A percentile compares a stretch with the other conserved stretches of the same genome.
Conservation (phyloP, 1,139 yeast species). For the Saccharomyces hybrid region DNA sequence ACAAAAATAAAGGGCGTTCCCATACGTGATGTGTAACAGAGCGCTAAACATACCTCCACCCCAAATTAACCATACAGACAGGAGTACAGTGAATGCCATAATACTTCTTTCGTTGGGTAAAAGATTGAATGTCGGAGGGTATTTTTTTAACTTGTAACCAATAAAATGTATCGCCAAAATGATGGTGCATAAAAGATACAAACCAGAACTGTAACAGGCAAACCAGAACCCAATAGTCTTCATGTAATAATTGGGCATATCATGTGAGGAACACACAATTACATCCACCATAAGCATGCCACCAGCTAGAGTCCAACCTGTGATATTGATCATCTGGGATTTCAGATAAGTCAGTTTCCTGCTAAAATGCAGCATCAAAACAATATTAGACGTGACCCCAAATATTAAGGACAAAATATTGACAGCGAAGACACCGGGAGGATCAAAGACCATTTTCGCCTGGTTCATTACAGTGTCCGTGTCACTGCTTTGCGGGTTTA, state of each 20-base stretch:
- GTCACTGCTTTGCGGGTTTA: conserved; percentile 24
- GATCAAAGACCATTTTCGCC: conserved; percentile 30
- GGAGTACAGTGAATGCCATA: conserved; percentile 59
- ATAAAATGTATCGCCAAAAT: conserved; percentile 49
- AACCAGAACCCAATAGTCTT: conserved; percentile 69
- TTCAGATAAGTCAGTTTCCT: conserved; percentile 47
- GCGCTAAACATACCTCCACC: conserved; percentile 55
- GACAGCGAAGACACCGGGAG: conserved; percentile 40
- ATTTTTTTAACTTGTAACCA: conserved; percentile 52
- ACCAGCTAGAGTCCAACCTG: conserved; percentile 57
- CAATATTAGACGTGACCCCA: conserved; percentile 60
- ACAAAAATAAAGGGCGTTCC: conserved; percentile 62
- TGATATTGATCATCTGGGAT: conserved; percentile 55
- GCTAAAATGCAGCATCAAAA: conserved; percentile 60
- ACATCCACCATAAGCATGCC: conserved; percentile 44
- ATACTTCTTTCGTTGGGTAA: conserved; percentile 60
- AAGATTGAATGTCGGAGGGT: conserved; percentile 63
- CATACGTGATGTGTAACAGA: conserved; percentile 42
- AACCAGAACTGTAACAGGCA: conserved; percentile 54
- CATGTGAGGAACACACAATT: conserved; percentile 29
- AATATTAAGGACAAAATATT: conserved; percentile 55
- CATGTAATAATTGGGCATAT: conserved; percentile 17
- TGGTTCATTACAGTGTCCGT: background rate
- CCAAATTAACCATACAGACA: conserved; percentile 60
- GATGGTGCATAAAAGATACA: conserved; percentile 51